These are phyloP conservation scores for Saturnispora galanensis DNA, from an alignment of 805 yeast genomes.

Conservation along the genomic window DNA sequence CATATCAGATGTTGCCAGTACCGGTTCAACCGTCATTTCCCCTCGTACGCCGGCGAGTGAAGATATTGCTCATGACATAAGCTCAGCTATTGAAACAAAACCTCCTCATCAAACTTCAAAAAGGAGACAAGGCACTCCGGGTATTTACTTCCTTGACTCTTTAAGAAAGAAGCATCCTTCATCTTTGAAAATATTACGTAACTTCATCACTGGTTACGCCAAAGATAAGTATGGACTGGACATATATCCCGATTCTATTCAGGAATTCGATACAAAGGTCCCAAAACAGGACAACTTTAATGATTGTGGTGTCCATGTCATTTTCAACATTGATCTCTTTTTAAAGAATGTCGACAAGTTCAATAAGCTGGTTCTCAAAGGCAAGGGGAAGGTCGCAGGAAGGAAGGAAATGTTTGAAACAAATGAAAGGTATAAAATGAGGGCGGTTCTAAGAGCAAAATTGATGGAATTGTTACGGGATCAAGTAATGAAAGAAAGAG, in stretches of 20 bases:
- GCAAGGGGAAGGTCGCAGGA: slow-evolving; percentile 7
- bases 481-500: slow-evolving; percentile 21
- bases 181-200: slow-evolving; percentile 42
- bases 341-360: slow-evolving; percentile 40
- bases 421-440: slow-evolving; percentile 19
- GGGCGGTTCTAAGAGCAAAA: slow-evolving; percentile 18
- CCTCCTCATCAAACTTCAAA: neutral
- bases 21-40: too few species aligned
- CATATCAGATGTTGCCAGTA: too few species aligned
- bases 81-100: too few species aligned
- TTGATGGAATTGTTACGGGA: slow-evolving; percentile 20
- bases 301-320: slow-evolving; percentile 92
- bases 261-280: slow-evolving; percentile 30
- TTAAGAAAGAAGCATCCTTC: slow-evolving; percentile 48
- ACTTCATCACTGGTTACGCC: slow-evolving; percentile 60
- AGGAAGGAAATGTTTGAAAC: slow-evolving; percentile 17
- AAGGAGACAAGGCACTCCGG: slow-evolving; percentile 20
- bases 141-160: slow-evolving; percentile 67
- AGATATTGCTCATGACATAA: too few species aligned
- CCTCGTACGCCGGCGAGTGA: too few species aligned
- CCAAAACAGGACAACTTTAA: slow-evolving; percentile 83
- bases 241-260: slow-evolving; percentile 38
- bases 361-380: slow-evolving; percentile 15
- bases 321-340: slow-evolving; percentile 59
- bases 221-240: slow-evolving; percentile 45